These are phyloP conservation scores for Lecanoromycetidae sp. DNA, from an alignment of 2,329 filamentous ascomycete species.

Conservation along the genomic window DNA sequence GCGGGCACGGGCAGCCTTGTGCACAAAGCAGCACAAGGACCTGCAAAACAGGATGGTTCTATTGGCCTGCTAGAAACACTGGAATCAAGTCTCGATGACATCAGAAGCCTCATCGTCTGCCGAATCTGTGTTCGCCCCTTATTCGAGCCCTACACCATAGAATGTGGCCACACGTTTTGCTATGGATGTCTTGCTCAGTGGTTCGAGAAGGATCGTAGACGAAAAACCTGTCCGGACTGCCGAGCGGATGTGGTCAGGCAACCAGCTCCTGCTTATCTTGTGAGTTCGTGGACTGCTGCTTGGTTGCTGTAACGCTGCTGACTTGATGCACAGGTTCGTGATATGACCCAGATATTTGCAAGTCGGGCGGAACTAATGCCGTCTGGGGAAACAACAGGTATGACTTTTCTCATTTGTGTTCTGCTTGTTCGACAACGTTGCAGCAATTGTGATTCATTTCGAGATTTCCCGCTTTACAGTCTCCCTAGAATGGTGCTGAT, in stretches of 20 bases:
- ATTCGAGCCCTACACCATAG: conserved; percentile 57
- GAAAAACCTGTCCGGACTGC: conserved; percentile 59
- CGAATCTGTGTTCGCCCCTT: conserved; percentile 56
- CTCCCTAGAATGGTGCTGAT: no score
- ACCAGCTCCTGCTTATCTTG: conserved; percentile 53
- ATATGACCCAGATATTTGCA: conserved; percentile 52
- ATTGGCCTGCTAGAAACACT: conserved; percentile 31
- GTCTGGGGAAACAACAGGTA: conserved; percentile 48
- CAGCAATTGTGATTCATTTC: no score
- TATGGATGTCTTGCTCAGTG: conserved; percentile 50
- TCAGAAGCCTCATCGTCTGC: conserved; percentile 51
- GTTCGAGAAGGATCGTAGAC: conserved; percentile 39
- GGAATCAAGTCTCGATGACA: conserved; percentile 46
- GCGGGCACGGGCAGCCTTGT: neutral
- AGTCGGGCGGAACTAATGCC: conserved; percentile 49
- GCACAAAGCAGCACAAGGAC: neutral
- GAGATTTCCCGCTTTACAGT: no score
- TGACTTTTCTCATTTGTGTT: no score
- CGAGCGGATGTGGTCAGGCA: conserved; percentile 45
- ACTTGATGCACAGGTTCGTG: conserved; percentile 40
- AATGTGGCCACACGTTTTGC: conserved; percentile 61
- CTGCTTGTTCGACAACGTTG: no score
- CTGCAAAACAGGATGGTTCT: conserved; percentile 5
- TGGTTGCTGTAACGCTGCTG: conserved; percentile 2
- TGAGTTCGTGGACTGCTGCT: conserved; percentile 25